Base-by-base conservation (phyloP, 495 filamentous ascomycete genomes). In the Achaetomiella virescens region DNA sequence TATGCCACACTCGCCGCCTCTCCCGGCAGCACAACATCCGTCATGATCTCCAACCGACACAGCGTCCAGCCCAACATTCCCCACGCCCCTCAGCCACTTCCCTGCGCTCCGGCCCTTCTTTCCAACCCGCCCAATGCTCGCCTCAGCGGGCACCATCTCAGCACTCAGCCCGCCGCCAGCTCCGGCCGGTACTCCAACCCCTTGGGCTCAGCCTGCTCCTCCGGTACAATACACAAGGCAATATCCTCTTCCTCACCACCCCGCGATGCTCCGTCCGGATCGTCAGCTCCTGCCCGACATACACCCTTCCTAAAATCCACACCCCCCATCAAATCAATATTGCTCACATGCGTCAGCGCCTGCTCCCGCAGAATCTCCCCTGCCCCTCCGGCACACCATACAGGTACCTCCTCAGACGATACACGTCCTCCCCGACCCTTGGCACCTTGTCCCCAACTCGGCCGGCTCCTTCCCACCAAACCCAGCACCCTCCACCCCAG, bases 251-350 rank as follows among this genome's bases (percentile, higher is more conserved):
- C 63, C 93, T 76, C 42, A 97, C 90, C 10, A 98, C 88, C 35
- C 93, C 93, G 2, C 27, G 27, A 69, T 97, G 93, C 65, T 90
- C 84, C 0, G 95, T 97, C 22, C 93, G 84, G 43, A 96, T 95
- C 8, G 95, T 97, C 49, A 97, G 76, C 68, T 98, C 93, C 72
- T 98, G 93, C 0, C 93, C 93, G 0, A 97, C 84, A 69, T 98
- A 98, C 93, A 98, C 1, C 93, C 72, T 98, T 98, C 45, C 83
- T 80, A 71, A 95, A 98, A 73, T 97, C 90, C 40, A 97, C 81
- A 3, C 79, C 95, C 17, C 79, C 27, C 78, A 85, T 84, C 59
- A 88, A 75, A 69, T 98, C 93, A 59, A 96, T 75, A 67, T 96
- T 93, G 55, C 74, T 83, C 67, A 97, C 90, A 59, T 86, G 82